Evolutionary conservation across 176 grass and related monocot genomes (phyloP).

Genomic region (Carex pumila): DNA sequence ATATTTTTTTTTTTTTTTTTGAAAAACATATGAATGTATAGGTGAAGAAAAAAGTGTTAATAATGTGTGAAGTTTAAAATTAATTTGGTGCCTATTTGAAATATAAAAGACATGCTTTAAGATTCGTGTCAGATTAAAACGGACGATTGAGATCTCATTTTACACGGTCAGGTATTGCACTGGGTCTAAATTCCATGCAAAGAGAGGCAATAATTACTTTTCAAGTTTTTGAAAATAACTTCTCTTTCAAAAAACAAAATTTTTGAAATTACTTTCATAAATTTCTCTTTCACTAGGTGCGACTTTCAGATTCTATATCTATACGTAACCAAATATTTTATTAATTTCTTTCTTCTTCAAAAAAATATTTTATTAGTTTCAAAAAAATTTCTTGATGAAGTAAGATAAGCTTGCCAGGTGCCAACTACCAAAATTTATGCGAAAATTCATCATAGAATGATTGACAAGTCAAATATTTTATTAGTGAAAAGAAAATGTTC

Average conservation of each 20-base stretch:
- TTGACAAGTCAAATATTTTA: background rate
- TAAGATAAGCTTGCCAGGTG: conserved; percentile 3
- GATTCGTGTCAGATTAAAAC: too few relatives aligned
- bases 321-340: background rate
- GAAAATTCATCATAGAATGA: background rate
- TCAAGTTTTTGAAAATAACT: background rate
- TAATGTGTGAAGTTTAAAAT: too few relatives aligned
- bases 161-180: too few relatives aligned
- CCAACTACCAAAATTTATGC: background rate
- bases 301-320: conserved; percentile 1
- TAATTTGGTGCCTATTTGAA: too few relatives aligned
- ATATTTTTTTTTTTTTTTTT: too few relatives aligned
- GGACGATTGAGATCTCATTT: too few relatives aligned
- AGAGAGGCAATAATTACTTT: background rate
- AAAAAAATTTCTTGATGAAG: background rate
- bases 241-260: background rate
- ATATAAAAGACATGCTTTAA: too few relatives aligned
- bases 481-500: background rate
- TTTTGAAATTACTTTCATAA: background rate
- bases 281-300: background rate
- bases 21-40: too few relatives aligned
- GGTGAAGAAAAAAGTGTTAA: too few relatives aligned
- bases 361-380: too few relatives aligned
- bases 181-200: too few relatives aligned
- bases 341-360: too few relatives aligned